phyloP scores from a whole-genome alignment of 2,329 filamentous ascomycete genomes.

The Xylariomycetidae sp. region DNA sequence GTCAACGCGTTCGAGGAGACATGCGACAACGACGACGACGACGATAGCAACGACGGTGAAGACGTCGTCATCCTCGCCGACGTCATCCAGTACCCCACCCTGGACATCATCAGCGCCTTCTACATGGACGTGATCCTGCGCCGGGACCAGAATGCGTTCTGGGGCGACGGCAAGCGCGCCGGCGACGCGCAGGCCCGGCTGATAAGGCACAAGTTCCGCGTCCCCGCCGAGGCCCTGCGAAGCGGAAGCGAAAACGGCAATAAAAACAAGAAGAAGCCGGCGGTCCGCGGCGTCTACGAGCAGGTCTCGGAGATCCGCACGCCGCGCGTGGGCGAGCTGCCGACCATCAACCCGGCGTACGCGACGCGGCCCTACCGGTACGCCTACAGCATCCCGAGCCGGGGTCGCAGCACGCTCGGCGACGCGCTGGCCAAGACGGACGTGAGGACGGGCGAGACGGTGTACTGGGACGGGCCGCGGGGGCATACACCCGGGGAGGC shows the following conservation, averaged over 20 bases:
- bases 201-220: conserved; percentile 38
- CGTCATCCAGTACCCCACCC: conserved; percentile 56
- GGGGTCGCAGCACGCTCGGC: conserved; percentile 54
- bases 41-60: conserved; percentile 57
- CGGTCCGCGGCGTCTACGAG: conserved; percentile 3
- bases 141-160: conserved; percentile 41
- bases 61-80: conserved; percentile 43
- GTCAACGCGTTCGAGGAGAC: conserved; percentile 71
- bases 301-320: conserved; percentile 43
- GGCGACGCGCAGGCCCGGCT: conserved; percentile 34
- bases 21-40: conserved; percentile 35
- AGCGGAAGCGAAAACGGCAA: conserved; percentile 2
- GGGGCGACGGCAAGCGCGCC: conserved; percentile 34
- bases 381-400: conserved; percentile 53
- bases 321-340: conserved; percentile 58
- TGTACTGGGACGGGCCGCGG: conserved; percentile 52
- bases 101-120: conserved; percentile 60
- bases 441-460: conserved; percentile 42
- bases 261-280: not conserved
- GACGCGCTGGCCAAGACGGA: conserved; percentile 66
- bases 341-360: conserved; percentile 58
- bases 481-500: conserved; percentile 66
- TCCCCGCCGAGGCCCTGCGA: no score
- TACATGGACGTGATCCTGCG: conserved; percentile 66
- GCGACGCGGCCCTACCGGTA: conserved; percentile 52